These are phyloP conservation scores for Suillus subaureus DNA, from an alignment of 768 basidiomycete genomes.

Conservation along the genomic window DNA sequence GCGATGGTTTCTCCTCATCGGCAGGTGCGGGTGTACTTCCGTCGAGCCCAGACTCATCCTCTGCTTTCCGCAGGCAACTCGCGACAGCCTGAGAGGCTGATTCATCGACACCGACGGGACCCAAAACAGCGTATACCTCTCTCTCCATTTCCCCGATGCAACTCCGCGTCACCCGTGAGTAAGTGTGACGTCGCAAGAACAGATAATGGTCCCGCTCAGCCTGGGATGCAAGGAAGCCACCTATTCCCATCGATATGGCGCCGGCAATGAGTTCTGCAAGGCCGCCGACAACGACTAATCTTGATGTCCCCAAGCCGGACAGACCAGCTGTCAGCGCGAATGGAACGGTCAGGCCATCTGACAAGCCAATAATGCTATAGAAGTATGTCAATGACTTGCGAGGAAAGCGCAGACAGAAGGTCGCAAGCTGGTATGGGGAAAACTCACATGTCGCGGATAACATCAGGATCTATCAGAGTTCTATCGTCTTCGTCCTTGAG, in stretches of 20 bases:
- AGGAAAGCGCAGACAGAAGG: neutral
- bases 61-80: constrained; percentile 67
- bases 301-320: constrained; percentile 85
- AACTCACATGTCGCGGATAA: constrained; percentile 83
- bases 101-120: constrained; percentile 89
- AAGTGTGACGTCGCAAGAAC: constrained; percentile 73
- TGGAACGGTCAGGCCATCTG: constrained; percentile 88
- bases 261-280: constrained; percentile 96
- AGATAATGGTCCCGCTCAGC: constrained; percentile 95
- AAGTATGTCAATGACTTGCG: constrained; percentile 13
- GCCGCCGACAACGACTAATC: constrained; percentile 92
- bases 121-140: constrained; percentile 86
- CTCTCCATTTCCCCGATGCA: constrained; percentile 97
- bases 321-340: constrained; percentile 91
- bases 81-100: constrained; percentile 79
- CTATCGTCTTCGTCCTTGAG: constrained; percentile 80
- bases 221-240: constrained; percentile 96
- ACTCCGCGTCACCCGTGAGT: constrained; percentile 81
- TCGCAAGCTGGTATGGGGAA: neutral
- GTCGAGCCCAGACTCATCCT: constrained; percentile 42
- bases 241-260: constrained; percentile 97
- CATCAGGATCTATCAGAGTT: constrained; percentile 81
- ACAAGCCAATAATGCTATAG: constrained; percentile 82
- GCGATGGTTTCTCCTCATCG: constrained; percentile 58
- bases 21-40: constrained; percentile 19